These are phyloP conservation scores for Globisporangium polare DNA, from an alignment of 352 stramenopile species.

Conservation along the genomic window DNA sequence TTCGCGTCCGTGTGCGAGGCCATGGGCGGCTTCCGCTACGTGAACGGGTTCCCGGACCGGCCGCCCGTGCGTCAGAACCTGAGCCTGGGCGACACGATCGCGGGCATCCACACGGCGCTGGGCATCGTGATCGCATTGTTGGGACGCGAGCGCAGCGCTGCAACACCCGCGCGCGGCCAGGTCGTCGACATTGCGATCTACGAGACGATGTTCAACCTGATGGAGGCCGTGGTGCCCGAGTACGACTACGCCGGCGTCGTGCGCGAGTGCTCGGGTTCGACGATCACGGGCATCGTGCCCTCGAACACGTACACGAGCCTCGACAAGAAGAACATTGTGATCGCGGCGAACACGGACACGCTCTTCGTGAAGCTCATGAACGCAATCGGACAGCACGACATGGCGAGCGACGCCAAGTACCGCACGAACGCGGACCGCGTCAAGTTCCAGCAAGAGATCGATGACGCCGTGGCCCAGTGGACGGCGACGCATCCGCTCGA, in stretches of 20 bases:
- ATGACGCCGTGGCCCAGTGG: conserved; percentile 53
- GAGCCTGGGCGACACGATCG: conserved; percentile 80
- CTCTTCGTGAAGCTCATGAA: conserved; percentile 81
- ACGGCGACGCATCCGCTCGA: conserved; percentile 42
- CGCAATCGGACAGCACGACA: conserved; percentile 53
- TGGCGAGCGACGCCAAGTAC: conserved; percentile 54
- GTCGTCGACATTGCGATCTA: conserved; percentile 87
- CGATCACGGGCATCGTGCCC: conserved; percentile 85
- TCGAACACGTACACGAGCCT: conserved; percentile 83
- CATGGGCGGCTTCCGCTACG: conserved; percentile 83
- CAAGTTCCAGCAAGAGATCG: conserved; percentile 52
- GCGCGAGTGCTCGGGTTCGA: conserved; percentile 82
- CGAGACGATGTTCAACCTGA: conserved; percentile 85
- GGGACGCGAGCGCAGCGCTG: conserved; percentile 46
- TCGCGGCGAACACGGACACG: conserved; percentile 83
- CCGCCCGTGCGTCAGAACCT: conserved; percentile 78
- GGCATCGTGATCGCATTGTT: conserved; percentile 81
- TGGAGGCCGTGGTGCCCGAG: conserved; percentile 81
- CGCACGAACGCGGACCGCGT: conserved; percentile 71
- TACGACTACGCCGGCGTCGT: conserved; percentile 79
- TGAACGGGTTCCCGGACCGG: conserved; percentile 83
- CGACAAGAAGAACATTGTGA: conserved; percentile 82
- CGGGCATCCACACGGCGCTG: conserved; percentile 76
- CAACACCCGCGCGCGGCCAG: conserved; percentile 39
- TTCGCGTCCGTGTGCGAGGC: conserved; percentile 87